Evolutionary conservation across 257 asterid species (phyloP).

Genomic region (Orobanche coerulescens): DNA sequence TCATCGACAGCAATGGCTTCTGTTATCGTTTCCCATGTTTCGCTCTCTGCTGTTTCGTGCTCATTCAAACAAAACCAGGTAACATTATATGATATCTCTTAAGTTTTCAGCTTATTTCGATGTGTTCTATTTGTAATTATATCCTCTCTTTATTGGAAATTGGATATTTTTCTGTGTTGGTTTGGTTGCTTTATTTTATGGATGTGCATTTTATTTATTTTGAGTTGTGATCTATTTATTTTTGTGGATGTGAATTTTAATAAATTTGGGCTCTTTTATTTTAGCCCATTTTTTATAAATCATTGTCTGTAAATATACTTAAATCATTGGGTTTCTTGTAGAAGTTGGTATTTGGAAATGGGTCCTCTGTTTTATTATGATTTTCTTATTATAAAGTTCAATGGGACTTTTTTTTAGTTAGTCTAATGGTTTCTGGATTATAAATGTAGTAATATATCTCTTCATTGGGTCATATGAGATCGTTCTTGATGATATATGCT

Average conservation of each 20-base stretch:
- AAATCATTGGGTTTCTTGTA: no score
- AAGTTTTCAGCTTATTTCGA: background rate
- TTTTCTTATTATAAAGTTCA: no score
- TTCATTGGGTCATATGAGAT: background rate
- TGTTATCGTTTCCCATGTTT: constrained; percentile 40
- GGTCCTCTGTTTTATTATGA: no score
- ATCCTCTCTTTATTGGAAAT: background rate
- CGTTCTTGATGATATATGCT: background rate
- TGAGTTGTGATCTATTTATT: constrained; percentile 18
- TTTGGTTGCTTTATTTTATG: background rate
- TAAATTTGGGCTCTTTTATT: no score
- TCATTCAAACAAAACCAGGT: constrained; percentile 59
- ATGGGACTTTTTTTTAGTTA: background rate
- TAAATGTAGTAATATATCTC: no score
- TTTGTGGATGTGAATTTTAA: no score
- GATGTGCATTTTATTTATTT: background rate
- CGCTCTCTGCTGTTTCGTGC: constrained; percentile 42
- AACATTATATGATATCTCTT: constrained; percentile 16
- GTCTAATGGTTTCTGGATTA: background rate
- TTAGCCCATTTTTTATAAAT: no score
- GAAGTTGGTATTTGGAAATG: no score
- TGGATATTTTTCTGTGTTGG: background rate
- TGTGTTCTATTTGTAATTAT: background rate
- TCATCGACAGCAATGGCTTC: constrained; percentile 48
- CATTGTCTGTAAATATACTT: no score